Conservation (phyloP, 2,329 filamentous ascomycete species). For the Alternaria triticina region DNA sequence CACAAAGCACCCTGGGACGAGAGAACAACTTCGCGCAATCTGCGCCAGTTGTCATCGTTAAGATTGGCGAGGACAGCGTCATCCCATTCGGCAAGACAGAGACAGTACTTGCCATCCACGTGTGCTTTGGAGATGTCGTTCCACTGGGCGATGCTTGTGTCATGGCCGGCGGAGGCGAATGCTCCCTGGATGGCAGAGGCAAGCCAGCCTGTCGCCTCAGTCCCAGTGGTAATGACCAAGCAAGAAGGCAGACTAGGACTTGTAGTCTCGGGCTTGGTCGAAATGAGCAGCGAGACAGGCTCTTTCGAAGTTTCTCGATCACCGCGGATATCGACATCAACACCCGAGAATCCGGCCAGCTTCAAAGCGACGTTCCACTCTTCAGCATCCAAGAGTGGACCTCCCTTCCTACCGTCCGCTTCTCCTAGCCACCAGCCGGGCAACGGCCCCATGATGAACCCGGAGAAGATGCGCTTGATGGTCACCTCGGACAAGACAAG, state of each 20-base stretch:
- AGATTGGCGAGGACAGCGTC: slow-evolving; percentile 1
- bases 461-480: slow-evolving; percentile 11
- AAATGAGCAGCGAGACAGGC: slow-evolving; percentile 9
- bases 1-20: slow-evolving; percentile 4
- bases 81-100: slow-evolving; percentile 10
- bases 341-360: slow-evolving; percentile 6
- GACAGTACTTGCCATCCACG: slow-evolving; percentile 5
- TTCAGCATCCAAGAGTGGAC: slow-evolving; percentile 4
- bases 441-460: slow-evolving; percentile 9
- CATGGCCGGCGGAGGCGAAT: slow-evolving; percentile 1
- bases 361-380: slow-evolving; percentile 8
- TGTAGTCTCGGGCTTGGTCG: slow-evolving; percentile 2
- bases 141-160: background rate
- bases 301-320: slow-evolving; percentile 6
- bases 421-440: slow-evolving; percentile 11
- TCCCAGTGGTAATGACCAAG: background rate
- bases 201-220: background rate
- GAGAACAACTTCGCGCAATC: slow-evolving; percentile 4
- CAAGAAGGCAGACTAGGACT: background rate
- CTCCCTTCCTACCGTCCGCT: slow-evolving; percentile 4
- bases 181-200: background rate
- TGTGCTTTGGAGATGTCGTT: background rate
- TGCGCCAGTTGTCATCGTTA: slow-evolving; percentile 5
- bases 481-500: slow-evolving; percentile 10
- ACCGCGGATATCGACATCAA: slow-evolving; percentile 10